Evolutionary conservation across 441 rosid genomes (phyloP).

Genomic region (Kokia cookei): DNA sequence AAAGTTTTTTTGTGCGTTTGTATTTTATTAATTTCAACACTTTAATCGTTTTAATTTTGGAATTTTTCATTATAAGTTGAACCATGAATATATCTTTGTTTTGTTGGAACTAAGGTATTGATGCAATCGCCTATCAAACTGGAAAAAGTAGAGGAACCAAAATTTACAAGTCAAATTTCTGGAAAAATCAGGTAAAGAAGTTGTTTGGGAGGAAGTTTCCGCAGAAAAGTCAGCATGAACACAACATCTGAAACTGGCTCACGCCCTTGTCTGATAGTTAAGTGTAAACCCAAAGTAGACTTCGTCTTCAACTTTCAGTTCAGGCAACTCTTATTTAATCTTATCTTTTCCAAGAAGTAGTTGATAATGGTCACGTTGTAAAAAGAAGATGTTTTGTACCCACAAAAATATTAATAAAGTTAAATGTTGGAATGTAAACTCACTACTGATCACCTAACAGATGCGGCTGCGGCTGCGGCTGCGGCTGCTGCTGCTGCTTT

Average conservation of each 20-base stretch:
- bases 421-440: background rate
- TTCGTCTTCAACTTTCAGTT: background rate
- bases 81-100: no score
- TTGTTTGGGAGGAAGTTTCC: background rate
- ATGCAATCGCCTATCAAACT: background rate
- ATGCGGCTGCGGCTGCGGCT: background rate
- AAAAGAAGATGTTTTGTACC: background rate
- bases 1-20: background rate
- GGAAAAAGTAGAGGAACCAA: background rate
- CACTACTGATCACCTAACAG: background rate
- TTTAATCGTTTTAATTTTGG: no score
- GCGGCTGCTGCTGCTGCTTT: background rate
- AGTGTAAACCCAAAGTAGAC: background rate
- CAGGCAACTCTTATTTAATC: no score
- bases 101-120: background rate
- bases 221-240: background rate
- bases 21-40: background rate
- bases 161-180: background rate
- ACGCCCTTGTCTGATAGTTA: background rate
- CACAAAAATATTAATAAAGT: no score
- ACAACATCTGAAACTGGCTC: background rate
- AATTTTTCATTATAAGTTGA: background rate
- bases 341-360: background rate
- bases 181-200: background rate
- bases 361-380: background rate